phyloP scores from a whole-genome alignment of 202 grass and related monocot species.

The Bolboschoenoplectus hybrid region DNA sequence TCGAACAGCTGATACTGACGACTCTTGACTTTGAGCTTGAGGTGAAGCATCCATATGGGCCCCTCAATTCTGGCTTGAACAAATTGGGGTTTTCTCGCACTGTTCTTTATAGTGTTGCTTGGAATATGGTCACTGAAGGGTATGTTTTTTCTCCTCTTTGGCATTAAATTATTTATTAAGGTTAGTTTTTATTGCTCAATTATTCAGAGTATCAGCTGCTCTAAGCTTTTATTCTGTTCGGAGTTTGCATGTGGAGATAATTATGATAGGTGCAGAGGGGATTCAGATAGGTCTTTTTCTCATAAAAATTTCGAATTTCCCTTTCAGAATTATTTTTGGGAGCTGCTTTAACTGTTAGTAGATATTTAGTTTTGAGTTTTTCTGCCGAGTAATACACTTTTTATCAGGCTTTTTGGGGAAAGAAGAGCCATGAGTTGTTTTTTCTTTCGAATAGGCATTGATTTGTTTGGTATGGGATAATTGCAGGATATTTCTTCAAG shows the following conservation, averaged over 20 bases:
- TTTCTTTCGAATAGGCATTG: neutral
- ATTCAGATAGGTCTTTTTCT: neutral
- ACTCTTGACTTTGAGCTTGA: slow-evolving; percentile 93
- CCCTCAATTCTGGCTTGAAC: slow-evolving; percentile 59
- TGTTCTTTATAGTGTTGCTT: slow-evolving; percentile 62
- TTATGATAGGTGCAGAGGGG: neutral
- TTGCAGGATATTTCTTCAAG: slow-evolving; percentile 44
- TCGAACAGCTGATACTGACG: slow-evolving; percentile 86
- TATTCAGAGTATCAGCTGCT: neutral
- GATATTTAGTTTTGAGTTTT: slow-evolving; percentile 5
- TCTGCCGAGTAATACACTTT: neutral
- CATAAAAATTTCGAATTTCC: slow-evolving; percentile 11
- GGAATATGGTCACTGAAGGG: slow-evolving; percentile 85
- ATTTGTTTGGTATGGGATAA: slow-evolving; percentile 47
- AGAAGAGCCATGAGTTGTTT: neutral
- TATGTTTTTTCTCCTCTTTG: slow-evolving; percentile 50
- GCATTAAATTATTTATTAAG: neutral
- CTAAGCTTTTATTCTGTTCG: neutral
- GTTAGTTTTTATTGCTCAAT: slow-evolving; percentile 30
- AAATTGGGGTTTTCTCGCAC: slow-evolving; percentile 72
- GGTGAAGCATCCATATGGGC: slow-evolving; percentile 79
- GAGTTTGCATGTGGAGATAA: slow-evolving; percentile 23
- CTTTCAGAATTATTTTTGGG: neutral
- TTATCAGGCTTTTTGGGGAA: neutral
- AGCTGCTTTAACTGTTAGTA: neutral